Base-by-base conservation (phyloP, 73 alveolate species). In the Paramecium bursaria region DNA sequence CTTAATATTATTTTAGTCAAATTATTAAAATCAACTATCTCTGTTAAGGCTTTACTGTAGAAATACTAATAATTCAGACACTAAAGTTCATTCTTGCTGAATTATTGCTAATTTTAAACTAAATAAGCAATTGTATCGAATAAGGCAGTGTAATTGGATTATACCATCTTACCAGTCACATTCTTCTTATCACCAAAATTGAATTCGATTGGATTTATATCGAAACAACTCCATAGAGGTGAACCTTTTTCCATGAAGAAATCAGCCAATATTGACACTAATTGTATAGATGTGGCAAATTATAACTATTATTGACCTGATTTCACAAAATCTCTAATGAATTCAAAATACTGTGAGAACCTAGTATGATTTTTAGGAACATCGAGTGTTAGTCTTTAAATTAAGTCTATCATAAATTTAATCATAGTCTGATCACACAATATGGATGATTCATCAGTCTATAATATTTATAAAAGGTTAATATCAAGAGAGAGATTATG, bases 171-270 rank as follows among this genome's bases (percentile, higher is more conserved):
- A 42, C 82, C 44, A 15, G 82, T 35, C 76, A 57, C 33, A 39
- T 39, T 7, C 11, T 39, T 39, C 49, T 39, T 39, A 7, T 39
- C 49, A 39, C 14, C 5, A 39, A 39, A 39, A 39, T 39, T 39
- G 11, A 39, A 39, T 39, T 39, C 5, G 11, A 39, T 39, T 39
- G 49, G 49, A 7, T 5, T 7, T 7, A 11, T 5, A 7, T 39
- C 49, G 11, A 11, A 5, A 7, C 11, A 39, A 39, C 49, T 39
- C 49, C 49, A 39, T 7, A 39, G 49, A 35, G 82, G 82, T 2
- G 82, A 67, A 39, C 33, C 14, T 25, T 67, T 67, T 67, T 67
- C 82, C 82, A 67, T 39, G 50, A 67, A 67, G 82, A 67, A 67
- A 67, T 67, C 82, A 3, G 60, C 53, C 6, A 67, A 42, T 19